Percentiles rank a stretch among this genome's conserved stretches.
Evolutionary conservation across 208 protist genomes (phyloP).

Genomic region (Leishmania lainsoni): DNA sequence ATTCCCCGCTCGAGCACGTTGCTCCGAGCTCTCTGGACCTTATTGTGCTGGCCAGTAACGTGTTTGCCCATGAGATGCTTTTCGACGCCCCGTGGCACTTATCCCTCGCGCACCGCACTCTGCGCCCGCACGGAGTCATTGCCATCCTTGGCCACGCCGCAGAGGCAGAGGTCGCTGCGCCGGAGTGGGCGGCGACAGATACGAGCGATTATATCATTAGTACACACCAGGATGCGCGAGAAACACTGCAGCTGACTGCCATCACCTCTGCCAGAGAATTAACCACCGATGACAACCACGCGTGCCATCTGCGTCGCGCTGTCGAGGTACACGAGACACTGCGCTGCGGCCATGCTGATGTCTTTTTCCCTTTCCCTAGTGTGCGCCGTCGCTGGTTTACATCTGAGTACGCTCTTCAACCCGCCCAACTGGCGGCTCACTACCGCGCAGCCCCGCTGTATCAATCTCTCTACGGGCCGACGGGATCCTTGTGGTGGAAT

Average conservation of each 20-base stretch:
- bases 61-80: slow-evolving; percentile 78
- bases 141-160: slow-evolving; percentile 57
- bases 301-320: slow-evolving; percentile 24
- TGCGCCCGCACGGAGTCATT: slow-evolving; percentile 78
- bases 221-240: slow-evolving; percentile 1
- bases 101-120: slow-evolving; percentile 64
- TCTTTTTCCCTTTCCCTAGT: slow-evolving; percentile 78
- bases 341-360: slow-evolving; percentile 59
- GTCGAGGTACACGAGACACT: slow-evolving; percentile 44
- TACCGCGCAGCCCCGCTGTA: slow-evolving; percentile 61
- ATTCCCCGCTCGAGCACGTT: slow-evolving; percentile 44
- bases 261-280: neutral
- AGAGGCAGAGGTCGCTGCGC: slow-evolving; percentile 40
- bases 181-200: slow-evolving; percentile 49
- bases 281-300: neutral
- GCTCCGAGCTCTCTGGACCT: slow-evolving; percentile 61
- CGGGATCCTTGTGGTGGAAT: slow-evolving; percentile 19
- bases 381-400: slow-evolving; percentile 71
- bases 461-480: slow-evolving; percentile 41
- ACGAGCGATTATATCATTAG: slow-evolving; percentile 41
- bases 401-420: slow-evolving; percentile 61
- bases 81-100: slow-evolving; percentile 81
- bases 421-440: slow-evolving; percentile 45
- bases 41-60: slow-evolving; percentile 73
- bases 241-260: slow-evolving; percentile 3